Base-by-base conservation (phyloP, 805 yeast species). In the Clavispora santaluciae region DNA sequence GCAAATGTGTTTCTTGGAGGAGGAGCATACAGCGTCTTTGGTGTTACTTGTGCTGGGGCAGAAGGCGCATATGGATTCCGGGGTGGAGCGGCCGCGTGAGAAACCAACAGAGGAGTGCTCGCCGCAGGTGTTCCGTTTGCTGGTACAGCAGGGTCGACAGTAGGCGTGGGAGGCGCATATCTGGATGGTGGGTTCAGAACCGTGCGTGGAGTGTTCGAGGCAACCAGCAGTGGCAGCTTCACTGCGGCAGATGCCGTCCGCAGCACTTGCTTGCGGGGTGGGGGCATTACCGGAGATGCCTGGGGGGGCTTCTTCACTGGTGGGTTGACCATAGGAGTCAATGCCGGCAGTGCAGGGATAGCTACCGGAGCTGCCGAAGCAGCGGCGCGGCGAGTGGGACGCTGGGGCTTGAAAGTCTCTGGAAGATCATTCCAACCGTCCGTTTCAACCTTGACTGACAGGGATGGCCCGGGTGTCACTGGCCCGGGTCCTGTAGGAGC, bases 341-440 rank as follows among this genome's bases (percentile, higher is more conserved):
- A 22, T 3, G 40, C 40, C 11, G 42, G 35, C 18, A 34, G 16
- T 10, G 23, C 26, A 3, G 36, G 36, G 8, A 21, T 20, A 3
- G 43, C 41, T 39, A 36, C 33, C 1, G 42, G 22, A 5, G 44
- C 39, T 5, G 51, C 57, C 12, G 60, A 64, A 13, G 70, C 64
- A 6, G 76, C 64, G 11, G 30, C 30, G 6, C 73, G 66, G 38
- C 74, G 73, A 7, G 46, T 30, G 5, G 55, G 36, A 8, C 72
- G 60, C 22, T 63, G 55, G 13, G 44, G 56, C 45, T 60, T 61
- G 62, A 73, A 73, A 8, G 71, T 63, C 9, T 76, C 70, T 37
- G 88, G 87, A 45, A 82, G 63, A 54, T 81, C 86, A 51, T 81
- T 81, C 87, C 88, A 81, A 3, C 86, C 87, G 28, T 81, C 86